phyloP scores from a whole-genome alignment of 352 stramenopile genomes.

The Globisporangium carolinianum region DNA sequence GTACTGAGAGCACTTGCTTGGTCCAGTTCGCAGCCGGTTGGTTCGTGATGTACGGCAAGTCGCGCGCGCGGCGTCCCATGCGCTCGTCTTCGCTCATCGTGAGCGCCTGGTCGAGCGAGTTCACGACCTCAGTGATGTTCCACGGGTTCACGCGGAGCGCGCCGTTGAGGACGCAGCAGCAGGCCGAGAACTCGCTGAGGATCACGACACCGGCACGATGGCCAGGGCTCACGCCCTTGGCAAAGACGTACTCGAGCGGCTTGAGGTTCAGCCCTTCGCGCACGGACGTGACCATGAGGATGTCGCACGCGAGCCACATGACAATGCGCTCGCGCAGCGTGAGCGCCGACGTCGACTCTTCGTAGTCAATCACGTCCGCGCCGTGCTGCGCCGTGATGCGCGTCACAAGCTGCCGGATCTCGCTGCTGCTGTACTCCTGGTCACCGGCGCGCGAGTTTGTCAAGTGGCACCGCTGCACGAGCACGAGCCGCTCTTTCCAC shows the following conservation, averaged over 20 bases:
- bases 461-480: conserved; percentile 91
- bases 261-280: conserved; percentile 97
- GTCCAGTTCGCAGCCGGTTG: conserved; percentile 93
- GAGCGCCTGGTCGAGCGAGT: conserved; percentile 90
- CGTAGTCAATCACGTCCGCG: conserved; percentile 78
- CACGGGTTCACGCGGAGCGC: conserved; percentile 96
- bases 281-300: conserved; percentile 94
- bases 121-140: conserved; percentile 91
- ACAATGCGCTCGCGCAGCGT: conserved; percentile 88
- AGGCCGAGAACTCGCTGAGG: conserved; percentile 95
- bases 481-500: conserved; percentile 92
- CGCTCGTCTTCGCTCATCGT: conserved; percentile 90
- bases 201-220: conserved; percentile 92
- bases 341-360: conserved; percentile 80
- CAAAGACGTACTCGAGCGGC: conserved; percentile 94
- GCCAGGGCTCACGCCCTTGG: conserved; percentile 51
- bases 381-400: conserved; percentile 72
- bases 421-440: conserved; percentile 84
- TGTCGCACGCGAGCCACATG: conserved; percentile 92
- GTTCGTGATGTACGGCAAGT: conserved; percentile 95
- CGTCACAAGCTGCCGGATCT: conserved; percentile 77
- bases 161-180: conserved; percentile 94
- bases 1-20: conserved; percentile 90
- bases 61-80: conserved; percentile 85
- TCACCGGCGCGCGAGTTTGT: conserved; percentile 86